phyloP scores from a whole-genome alignment of 1,284 basidiomycete species.

The Mycena citricolor region DNA sequence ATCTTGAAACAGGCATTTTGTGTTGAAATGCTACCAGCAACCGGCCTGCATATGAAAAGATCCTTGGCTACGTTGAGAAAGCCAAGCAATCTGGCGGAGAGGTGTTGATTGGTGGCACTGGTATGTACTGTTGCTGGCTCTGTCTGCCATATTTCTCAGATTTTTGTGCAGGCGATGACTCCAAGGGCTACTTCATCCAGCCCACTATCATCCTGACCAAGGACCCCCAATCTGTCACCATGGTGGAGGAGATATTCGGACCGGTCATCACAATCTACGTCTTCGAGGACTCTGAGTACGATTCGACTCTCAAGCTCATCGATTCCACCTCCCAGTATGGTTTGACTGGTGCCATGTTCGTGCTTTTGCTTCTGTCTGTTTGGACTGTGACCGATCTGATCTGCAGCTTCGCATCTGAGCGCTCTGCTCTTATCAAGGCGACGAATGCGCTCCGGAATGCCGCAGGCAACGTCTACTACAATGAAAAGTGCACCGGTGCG shows the following conservation, averaged over 20 bases:
- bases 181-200: constrained; percentile 91
- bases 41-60: constrained; percentile 86
- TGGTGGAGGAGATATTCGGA: constrained; percentile 96
- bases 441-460: constrained; percentile 82
- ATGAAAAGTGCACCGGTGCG: constrained; percentile 95
- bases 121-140: constrained; percentile 37
- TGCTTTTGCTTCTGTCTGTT: constrained; percentile 20
- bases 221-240: constrained; percentile 88
- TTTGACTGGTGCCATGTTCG: constrained; percentile 87
- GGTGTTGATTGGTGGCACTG: constrained; percentile 82
- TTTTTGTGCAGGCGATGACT: constrained; percentile 67
- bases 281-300: constrained; percentile 81
- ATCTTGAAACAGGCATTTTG: too few species aligned
- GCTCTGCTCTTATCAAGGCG: constrained; percentile 73
- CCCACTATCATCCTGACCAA: constrained; percentile 95
- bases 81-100: constrained; percentile 90
- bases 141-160: background rate
- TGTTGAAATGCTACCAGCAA: constrained; percentile 46
- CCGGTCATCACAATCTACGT: constrained; percentile 94
- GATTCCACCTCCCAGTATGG: constrained; percentile 89
- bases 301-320: constrained; percentile 85
- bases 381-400: constrained; percentile 5
- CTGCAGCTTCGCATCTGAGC: constrained; percentile 77
- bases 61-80: constrained; percentile 81
- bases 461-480: constrained; percentile 92